Evolutionary conservation across 805 yeast species (phyloP).

Genomic region (Metschnikowia santaceciliae): DNA sequence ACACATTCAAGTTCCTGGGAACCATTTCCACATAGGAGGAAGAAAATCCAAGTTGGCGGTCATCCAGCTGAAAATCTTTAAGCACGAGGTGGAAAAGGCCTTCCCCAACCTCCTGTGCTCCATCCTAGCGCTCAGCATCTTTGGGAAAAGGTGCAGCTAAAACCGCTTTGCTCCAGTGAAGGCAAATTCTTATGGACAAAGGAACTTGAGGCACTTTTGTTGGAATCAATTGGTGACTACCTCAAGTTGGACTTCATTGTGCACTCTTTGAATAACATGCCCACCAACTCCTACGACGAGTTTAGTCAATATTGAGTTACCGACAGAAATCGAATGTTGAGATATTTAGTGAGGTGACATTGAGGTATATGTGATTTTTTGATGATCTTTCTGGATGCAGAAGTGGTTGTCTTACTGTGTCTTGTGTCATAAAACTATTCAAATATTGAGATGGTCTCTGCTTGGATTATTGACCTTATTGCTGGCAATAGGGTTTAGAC

Average conservation of each 20-base stretch:
- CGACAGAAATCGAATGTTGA: too few relatives aligned
- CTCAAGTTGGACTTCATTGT: slow-evolving; percentile 83
- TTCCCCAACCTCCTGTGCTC: slow-evolving; percentile 33
- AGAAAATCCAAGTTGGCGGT: slow-evolving; percentile 86
- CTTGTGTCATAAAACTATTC: too few relatives aligned
- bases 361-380: too few relatives aligned
- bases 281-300: slow-evolving; percentile 84
- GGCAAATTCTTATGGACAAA: slow-evolving; percentile 97
- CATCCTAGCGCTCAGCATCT: slow-evolving; percentile 73
- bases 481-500: too few relatives aligned
- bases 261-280: slow-evolving; percentile 90
- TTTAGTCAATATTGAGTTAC: slow-evolving; percentile 31
- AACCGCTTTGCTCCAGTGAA: slow-evolving; percentile 89
- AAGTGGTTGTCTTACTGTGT: too few relatives aligned
- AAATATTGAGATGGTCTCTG: too few relatives aligned
- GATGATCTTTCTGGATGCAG: too few relatives aligned
- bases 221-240: slow-evolving; percentile 55
- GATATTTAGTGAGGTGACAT: too few relatives aligned
- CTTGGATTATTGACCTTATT: too few relatives aligned
- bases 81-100: slow-evolving; percentile 11
- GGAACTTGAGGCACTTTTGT: slow-evolving; percentile 78
- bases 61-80: slow-evolving; percentile 62
- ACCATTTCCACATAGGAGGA: slow-evolving; percentile 66
- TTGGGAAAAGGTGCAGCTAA: slow-evolving; percentile 87
- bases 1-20: slow-evolving; percentile 22